phyloP scores from a whole-genome alignment of 345 rosid species.

The Triadica sebifera region DNA sequence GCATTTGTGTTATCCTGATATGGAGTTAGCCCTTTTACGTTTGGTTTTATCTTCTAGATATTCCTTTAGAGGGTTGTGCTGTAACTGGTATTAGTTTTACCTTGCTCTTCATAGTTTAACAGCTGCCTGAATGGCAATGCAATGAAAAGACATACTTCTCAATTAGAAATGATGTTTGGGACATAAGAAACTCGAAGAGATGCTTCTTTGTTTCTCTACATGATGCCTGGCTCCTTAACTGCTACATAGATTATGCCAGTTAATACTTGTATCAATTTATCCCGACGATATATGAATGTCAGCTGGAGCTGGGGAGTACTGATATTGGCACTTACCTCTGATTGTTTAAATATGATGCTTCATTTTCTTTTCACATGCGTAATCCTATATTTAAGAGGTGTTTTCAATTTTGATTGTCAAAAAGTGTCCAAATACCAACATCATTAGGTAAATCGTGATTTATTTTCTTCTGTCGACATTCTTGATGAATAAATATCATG shows the following conservation, averaged over 20 bases:
- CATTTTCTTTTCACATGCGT: neutral
- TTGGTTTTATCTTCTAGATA: too few species aligned
- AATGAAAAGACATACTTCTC: too few species aligned
- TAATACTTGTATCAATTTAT: neutral
- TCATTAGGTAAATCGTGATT: too few species aligned
- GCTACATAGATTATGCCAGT: neutral
- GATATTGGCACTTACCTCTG: neutral
- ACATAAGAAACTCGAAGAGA: neutral
- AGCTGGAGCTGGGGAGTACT: neutral
- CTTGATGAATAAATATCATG: too few species aligned
- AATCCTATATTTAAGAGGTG: neutral
- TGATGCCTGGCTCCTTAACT: slow-evolving; percentile 1
- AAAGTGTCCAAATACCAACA: too few species aligned
- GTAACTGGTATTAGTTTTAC: neutral
- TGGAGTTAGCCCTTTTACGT: neutral
- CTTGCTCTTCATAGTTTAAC: neutral
- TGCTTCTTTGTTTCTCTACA: neutral
- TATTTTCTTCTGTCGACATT: too few species aligned
- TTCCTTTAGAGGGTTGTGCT: neutral
- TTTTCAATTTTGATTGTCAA: neutral
- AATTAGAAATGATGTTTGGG: neutral
- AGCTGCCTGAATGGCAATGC: neutral
- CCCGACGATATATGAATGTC: neutral
- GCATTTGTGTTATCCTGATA: neutral
- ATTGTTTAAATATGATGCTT: neutral